These are phyloP conservation scores for Naematelia aurantialba DNA, from an alignment of 768 basidiomycete genomes.

Conservation along the genomic window DNA sequence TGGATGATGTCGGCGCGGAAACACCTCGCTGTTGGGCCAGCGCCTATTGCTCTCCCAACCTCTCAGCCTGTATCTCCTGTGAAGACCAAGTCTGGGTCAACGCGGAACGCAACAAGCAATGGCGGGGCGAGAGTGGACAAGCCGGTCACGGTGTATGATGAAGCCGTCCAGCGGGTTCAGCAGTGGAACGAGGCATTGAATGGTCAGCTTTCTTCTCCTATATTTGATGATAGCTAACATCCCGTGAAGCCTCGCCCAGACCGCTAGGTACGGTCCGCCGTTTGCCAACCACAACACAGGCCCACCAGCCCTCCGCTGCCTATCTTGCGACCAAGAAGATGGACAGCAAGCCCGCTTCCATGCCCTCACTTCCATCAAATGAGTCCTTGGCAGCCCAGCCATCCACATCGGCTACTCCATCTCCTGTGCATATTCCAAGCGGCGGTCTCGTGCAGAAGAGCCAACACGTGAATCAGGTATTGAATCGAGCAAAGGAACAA, in stretches of 20 bases:
- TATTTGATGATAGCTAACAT: conserved; percentile 36
- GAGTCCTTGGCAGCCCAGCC: conserved; percentile 38
- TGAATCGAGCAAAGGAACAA: conserved; percentile 31
- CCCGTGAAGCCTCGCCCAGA: conserved; percentile 45
- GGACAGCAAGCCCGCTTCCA: conserved; percentile 2
- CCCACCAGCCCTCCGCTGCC: conserved; percentile 18
- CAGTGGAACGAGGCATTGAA: conserved; percentile 98
- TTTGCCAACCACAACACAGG: conserved; percentile 19
- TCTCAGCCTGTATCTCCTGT: background rate
- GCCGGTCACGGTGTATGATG: conserved; percentile 69
- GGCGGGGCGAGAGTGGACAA: conserved; percentile 47
- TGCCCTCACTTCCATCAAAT: conserved; percentile 33
- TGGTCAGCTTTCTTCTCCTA: conserved; percentile 56
- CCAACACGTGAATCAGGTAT: conserved; percentile 26
- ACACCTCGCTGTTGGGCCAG: conserved; percentile 56
- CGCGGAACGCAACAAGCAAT: background rate
- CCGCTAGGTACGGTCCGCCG: conserved; percentile 38
- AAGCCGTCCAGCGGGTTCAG: conserved; percentile 89
- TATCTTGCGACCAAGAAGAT: conserved; percentile 5
- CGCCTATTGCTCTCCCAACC: background rate
- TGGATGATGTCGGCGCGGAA: conserved; percentile 89
- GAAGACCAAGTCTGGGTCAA: background rate
- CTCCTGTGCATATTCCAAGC: conserved; percentile 3
- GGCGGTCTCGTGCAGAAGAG: conserved; percentile 58
- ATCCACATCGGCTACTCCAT: conserved; percentile 12